These are phyloP conservation scores for Chytridium lagenaria DNA, from an alignment of 371 early-diverging fungal species.

Conservation along the genomic window DNA sequence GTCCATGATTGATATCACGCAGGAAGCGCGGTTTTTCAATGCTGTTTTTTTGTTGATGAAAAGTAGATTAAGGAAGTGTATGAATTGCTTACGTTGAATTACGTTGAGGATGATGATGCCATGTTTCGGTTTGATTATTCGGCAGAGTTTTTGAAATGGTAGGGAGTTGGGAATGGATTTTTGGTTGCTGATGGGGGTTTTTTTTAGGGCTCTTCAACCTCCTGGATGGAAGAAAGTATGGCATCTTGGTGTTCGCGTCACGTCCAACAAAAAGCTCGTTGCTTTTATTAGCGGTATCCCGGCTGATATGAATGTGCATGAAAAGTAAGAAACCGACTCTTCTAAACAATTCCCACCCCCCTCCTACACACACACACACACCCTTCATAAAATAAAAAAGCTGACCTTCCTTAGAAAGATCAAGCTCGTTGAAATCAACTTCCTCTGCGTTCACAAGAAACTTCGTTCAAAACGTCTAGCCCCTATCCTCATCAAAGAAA, in stretches of 20 bases:
- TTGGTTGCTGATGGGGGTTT: no score
- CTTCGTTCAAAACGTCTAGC: constrained; percentile 95
- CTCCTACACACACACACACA: no score
- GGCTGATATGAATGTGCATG: constrained; percentile 73
- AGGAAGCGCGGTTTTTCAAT: constrained; percentile 66
- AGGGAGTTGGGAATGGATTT: no score
- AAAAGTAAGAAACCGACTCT: constrained; percentile 72
- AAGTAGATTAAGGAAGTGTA: constrained; percentile 84
- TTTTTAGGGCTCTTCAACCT: constrained; percentile 89
- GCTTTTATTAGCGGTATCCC: constrained; percentile 96
- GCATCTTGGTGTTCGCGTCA: constrained; percentile 92
- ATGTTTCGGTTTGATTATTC: constrained; percentile 96
- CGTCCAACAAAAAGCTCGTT: constrained; percentile 82
- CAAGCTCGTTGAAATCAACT: constrained; percentile 96
- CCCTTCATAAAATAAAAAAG: no score
- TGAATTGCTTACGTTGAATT: constrained; percentile 83
- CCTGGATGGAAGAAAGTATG: constrained; percentile 88
- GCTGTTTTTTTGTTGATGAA: no score
- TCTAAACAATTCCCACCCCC: no score
- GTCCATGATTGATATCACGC: constrained; percentile 80
- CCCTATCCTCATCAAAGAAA: constrained; percentile 98
- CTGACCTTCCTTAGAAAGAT: constrained; percentile 22
- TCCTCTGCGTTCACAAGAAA: constrained; percentile 96
- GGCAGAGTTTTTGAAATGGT: constrained; percentile 87
- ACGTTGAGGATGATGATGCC: constrained; percentile 95